A percentile compares a stretch with the other conserved stretches of the same genome.
Conservation (phyloP, 176 grass and related monocot genomes). For the Phragmites australis region DNA sequence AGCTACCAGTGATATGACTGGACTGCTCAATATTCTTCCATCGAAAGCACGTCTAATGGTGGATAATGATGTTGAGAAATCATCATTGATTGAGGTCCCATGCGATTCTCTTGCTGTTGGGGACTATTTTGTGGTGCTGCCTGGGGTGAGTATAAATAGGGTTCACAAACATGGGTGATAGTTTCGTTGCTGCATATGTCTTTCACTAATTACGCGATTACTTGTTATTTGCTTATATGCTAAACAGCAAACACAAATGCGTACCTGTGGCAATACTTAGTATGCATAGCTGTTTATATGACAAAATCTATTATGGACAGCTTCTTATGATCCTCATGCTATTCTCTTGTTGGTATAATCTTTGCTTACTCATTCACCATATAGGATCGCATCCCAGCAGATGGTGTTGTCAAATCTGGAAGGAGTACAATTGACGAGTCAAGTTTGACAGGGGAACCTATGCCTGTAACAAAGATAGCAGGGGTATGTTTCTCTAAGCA, state of each 20-base stretch:
- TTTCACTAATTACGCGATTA: constrained; percentile 12
- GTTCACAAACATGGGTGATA: neutral
- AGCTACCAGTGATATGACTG: constrained; percentile 97
- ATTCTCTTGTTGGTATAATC: constrained; percentile 27
- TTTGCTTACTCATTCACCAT: constrained; percentile 38
- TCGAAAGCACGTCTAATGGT: constrained; percentile 82
- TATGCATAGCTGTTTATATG: constrained; percentile 9
- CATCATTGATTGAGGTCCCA: constrained; percentile 83
- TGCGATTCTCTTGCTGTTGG: constrained; percentile 85
- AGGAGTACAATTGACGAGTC: constrained; percentile 96
- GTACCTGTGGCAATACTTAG: neutral
- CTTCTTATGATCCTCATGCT: constrained; percentile 20
- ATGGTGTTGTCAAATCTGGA: constrained; percentile 91
- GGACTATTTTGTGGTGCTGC: constrained; percentile 74
- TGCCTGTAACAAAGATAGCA: constrained; percentile 88
- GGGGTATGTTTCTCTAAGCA: constrained; percentile 62
- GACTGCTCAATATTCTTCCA: constrained; percentile 91
- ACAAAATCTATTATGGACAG: constrained; percentile 6
- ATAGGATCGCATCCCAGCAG: constrained; percentile 90
- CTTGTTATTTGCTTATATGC: constrained; percentile 15
- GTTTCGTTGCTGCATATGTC: constrained; percentile 17
- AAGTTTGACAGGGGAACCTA: constrained; percentile 93
- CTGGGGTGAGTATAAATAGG: constrained; percentile 73
- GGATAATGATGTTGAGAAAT: constrained; percentile 59
- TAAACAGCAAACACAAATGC: constrained; percentile 22